phyloP scores from a whole-genome alignment of 768 basidiomycete species.

The Xerocomellus intermedius region DNA sequence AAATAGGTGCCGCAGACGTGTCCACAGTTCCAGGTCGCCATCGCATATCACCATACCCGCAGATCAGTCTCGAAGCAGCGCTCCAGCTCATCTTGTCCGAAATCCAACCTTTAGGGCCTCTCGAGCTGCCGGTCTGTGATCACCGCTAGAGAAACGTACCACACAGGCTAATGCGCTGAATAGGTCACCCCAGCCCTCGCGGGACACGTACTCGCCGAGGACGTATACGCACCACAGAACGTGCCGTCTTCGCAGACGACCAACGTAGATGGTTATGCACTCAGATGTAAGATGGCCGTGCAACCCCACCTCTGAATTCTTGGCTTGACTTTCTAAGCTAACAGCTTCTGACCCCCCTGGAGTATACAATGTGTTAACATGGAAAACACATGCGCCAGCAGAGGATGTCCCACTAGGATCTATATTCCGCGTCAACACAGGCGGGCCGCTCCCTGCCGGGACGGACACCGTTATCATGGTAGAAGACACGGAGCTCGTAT shows the following conservation, averaged over 20 bases:
- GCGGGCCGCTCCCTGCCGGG: constrained; percentile 73
- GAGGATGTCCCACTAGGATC: constrained; percentile 43
- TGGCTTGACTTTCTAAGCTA: not conserved
- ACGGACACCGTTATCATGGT: constrained; percentile 88
- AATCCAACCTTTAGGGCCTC: constrained; percentile 40
- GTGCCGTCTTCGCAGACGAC: constrained; percentile 68
- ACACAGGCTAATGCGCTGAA: not conserved
- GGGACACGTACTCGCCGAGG: constrained; percentile 74
- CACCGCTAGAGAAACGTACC: not conserved
- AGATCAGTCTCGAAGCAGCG: constrained; percentile 66
- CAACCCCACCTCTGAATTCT: not conserved
- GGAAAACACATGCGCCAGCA: constrained; percentile 38
- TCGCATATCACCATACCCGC: constrained; percentile 73
- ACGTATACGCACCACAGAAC: constrained; percentile 62
- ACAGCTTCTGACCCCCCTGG: constrained; percentile 65
- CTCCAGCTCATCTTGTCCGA: constrained; percentile 53
- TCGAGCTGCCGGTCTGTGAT: constrained; percentile 44
- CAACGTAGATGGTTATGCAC: constrained; percentile 87
- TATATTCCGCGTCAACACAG: constrained; percentile 77
- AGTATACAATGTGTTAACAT: constrained; percentile 64
- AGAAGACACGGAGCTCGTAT: constrained; percentile 81
- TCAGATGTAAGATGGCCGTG: constrained; percentile 52
- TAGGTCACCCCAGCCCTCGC: constrained; percentile 61
- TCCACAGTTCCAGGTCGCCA: constrained; percentile 63
- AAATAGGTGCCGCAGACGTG: not conserved